phyloP scores from a whole-genome alignment of 2,329 filamentous ascomycete genomes.

The Ophiostoma sp. region DNA sequence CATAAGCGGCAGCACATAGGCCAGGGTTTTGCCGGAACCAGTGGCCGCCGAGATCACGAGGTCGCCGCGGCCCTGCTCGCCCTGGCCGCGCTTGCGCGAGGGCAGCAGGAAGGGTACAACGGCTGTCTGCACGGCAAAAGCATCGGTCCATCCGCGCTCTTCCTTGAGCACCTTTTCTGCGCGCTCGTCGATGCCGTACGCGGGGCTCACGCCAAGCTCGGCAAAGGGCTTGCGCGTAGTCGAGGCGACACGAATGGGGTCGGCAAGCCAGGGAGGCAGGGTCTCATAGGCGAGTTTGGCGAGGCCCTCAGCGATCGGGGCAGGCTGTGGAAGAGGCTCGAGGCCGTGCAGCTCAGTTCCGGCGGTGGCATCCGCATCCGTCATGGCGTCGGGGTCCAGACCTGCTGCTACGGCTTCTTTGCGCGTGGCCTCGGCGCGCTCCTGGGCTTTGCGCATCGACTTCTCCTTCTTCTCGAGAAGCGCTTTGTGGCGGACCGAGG shows the following conservation, averaged over 20 bases:
- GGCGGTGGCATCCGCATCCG: slow-evolving; percentile 43
- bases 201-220: slow-evolving; percentile 27
- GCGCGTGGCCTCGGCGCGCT: slow-evolving; percentile 15
- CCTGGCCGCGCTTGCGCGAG: slow-evolving; percentile 36
- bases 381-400: neutral
- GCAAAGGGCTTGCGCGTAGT: slow-evolving; percentile 56
- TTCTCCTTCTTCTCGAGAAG: slow-evolving; percentile 53
- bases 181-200: slow-evolving; percentile 57
- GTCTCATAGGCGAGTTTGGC: slow-evolving; percentile 67
- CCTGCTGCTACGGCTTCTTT: slow-evolving; percentile 2
- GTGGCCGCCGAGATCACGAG: slow-evolving; percentile 88
- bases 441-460: slow-evolving; percentile 36
- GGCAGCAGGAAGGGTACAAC: slow-evolving; percentile 75
- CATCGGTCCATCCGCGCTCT: slow-evolving; percentile 62
- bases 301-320: slow-evolving; percentile 50
- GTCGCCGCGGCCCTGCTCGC: slow-evolving; percentile 58
- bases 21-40: slow-evolving; percentile 90
- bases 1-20: slow-evolving; percentile 82
- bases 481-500: slow-evolving; percentile 40
- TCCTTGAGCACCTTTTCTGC: slow-evolving; percentile 57
- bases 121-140: slow-evolving; percentile 74
- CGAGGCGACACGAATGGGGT: slow-evolving; percentile 63
- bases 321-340: slow-evolving; percentile 75
- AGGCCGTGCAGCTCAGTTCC: slow-evolving; percentile 1
- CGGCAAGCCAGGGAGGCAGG: slow-evolving; percentile 73